Conservation (phyloP, 148 eudicot genomes). For the Persicaria tinctoria region DNA sequence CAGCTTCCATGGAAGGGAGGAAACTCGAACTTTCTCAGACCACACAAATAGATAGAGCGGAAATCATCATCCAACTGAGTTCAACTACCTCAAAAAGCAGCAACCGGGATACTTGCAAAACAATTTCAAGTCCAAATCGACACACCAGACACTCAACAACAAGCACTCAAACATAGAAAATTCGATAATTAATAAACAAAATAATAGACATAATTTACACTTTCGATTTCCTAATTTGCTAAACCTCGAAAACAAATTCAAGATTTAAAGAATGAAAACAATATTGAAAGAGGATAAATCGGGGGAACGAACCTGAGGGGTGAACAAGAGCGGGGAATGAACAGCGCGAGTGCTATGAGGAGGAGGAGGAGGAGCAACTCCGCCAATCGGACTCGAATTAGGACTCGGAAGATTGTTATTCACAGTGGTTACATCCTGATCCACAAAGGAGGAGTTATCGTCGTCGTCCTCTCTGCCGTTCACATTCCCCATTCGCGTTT, state of each 20-base stretch:
- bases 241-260: not conserved
- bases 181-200: not conserved
- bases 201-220: not conserved
- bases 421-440: constrained; percentile 16
- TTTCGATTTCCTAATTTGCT: not conserved
- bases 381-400: not conserved
- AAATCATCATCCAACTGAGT: not conserved
- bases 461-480: constrained; percentile 24
- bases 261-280: not conserved
- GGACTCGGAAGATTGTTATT: not conserved
- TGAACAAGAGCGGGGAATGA: constrained; percentile 70
- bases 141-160: not conserved
- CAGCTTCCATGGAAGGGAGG: too few species aligned
- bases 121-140: not conserved
- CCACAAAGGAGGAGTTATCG: constrained; percentile 32
- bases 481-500: constrained; percentile 56
- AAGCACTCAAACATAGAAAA: not conserved
- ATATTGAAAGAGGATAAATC: not conserved
- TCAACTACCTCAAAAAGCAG: not conserved
- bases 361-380: constrained; percentile 55
- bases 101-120: not conserved
- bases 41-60: not conserved
- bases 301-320: constrained; percentile 52
- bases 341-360: constrained; percentile 61
- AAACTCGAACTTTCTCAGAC: too few species aligned